Evolutionary conservation across 2,329 filamentous ascomycete genomes (phyloP).

Genomic region (Microsporum audouinii): DNA sequence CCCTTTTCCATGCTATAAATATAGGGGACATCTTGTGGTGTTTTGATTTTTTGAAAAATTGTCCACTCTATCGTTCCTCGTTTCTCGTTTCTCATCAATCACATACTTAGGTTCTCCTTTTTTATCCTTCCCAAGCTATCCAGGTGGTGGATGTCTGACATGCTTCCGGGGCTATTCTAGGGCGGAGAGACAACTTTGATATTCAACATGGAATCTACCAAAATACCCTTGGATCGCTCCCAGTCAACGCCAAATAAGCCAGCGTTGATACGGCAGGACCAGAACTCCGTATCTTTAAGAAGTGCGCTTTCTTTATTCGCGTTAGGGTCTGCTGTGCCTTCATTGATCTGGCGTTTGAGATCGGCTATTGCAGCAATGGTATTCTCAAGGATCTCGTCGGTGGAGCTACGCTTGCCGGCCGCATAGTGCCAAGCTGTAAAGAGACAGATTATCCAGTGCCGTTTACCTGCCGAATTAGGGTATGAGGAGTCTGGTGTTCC

Average conservation of each 20-base stretch:
- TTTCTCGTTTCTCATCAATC: too few species aligned
- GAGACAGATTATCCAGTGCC: slow-evolving; percentile 48
- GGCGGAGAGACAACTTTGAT: slow-evolving; percentile 23
- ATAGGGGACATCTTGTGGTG: too few species aligned
- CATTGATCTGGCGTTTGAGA: slow-evolving; percentile 35
- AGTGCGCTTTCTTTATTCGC: slow-evolving; percentile 1
- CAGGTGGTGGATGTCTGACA: too few species aligned
- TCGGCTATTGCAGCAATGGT: slow-evolving; percentile 41
- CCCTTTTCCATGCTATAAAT: too few species aligned
- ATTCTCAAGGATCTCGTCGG: slow-evolving; percentile 37
- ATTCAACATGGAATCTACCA: slow-evolving; percentile 31
- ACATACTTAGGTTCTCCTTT: not conserved
- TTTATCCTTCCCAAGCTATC: not conserved
- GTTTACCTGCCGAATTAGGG: slow-evolving; percentile 15
- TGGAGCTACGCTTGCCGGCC: slow-evolving; percentile 25
- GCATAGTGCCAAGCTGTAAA: slow-evolving; percentile 46
- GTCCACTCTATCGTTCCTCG: too few species aligned
- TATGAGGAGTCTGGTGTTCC: not conserved
- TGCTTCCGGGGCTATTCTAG: not conserved
- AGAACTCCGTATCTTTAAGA: slow-evolving; percentile 24
- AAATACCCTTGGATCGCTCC: slow-evolving; percentile 36
- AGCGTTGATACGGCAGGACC: slow-evolving; percentile 47
- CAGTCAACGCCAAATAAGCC: slow-evolving; percentile 47
- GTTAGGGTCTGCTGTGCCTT: slow-evolving; percentile 2
- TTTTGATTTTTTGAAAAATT: too few species aligned